These are phyloP conservation scores for Colletotrichum sp. DNA, from an alignment of 2,329 filamentous ascomycete genomes.

Conservation along the genomic window DNA sequence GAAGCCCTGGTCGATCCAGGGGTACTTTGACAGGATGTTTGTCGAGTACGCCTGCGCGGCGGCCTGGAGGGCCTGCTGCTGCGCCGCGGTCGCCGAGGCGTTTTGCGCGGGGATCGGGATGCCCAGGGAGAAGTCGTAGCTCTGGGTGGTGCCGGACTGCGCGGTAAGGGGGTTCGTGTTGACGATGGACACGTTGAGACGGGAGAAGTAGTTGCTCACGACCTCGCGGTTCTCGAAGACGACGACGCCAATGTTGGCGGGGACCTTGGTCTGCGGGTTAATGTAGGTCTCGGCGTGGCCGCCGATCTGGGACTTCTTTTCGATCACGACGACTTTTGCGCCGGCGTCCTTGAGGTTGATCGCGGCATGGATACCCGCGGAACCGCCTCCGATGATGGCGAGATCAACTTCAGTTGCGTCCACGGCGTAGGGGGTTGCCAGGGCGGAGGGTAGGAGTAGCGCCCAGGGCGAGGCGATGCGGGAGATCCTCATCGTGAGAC, in stretches of 20 bases:
- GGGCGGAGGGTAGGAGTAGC: not conserved
- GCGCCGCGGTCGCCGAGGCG: not conserved
- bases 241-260: constrained; percentile 22
- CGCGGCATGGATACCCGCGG: constrained; percentile 43
- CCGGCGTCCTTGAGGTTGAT: constrained; percentile 40
- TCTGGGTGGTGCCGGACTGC: not conserved
- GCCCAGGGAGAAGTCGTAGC: constrained; percentile 23
- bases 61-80: not conserved
- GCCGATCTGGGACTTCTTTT: constrained; percentile 39
- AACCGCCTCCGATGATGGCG: constrained; percentile 45
- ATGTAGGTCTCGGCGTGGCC: constrained; percentile 48
- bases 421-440: not conserved
- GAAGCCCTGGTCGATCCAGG: constrained; percentile 30
- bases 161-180: not conserved
- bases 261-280: constrained; percentile 12
- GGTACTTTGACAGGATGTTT: constrained; percentile 13
- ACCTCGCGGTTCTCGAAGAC: constrained; percentile 36
- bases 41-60: constrained; percentile 4
- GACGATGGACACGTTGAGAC: constrained; percentile 32
- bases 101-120: constrained; percentile 6
- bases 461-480: not conserved
- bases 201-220: constrained; percentile 39
- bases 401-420: constrained; percentile 22
- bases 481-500: not conserved
- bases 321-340: constrained; percentile 42